Evolutionary conservation across 1,284 basidiomycete genomes (phyloP).

Genomic region (Polyporus tsugae): DNA sequence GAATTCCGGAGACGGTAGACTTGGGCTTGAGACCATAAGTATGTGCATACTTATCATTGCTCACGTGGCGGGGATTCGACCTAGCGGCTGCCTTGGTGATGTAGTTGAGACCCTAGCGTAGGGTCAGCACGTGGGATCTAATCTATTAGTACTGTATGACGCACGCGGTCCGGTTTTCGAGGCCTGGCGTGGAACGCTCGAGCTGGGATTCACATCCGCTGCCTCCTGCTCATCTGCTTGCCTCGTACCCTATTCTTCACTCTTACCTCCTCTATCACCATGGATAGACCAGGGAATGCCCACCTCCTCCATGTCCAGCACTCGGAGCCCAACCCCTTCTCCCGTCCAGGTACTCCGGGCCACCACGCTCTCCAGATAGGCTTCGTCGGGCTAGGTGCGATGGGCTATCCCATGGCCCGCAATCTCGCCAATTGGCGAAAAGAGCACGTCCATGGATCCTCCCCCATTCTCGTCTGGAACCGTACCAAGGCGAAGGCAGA

Average conservation of each 20-base stretch:
- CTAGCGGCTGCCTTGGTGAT: too few species aligned
- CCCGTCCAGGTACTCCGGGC: constrained; percentile 60
- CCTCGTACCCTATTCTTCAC: background rate
- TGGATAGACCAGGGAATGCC: constrained; percentile 20
- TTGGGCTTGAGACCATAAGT: too few species aligned
- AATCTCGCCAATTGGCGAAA: constrained; percentile 71
- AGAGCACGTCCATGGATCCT: constrained; percentile 44
- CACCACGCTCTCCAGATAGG: constrained; percentile 55
- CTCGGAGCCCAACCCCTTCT: constrained; percentile 55
- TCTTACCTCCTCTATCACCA: background rate
- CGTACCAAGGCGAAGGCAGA: constrained; percentile 68
- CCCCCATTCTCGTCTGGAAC: constrained; percentile 74
- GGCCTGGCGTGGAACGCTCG: too few species aligned
- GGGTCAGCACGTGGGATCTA: background rate
- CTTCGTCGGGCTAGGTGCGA: constrained; percentile 72
- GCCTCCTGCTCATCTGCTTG: background rate
- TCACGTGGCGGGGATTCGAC: too few species aligned
- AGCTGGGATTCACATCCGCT: too few species aligned
- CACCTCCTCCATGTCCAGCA: constrained; percentile 30
- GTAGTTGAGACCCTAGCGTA: too few species aligned
- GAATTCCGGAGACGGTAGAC: background rate
- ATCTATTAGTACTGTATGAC: too few species aligned
- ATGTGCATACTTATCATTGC: too few species aligned
- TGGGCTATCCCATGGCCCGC: constrained; percentile 78
- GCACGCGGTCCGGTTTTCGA: constrained; percentile 14